Base-by-base conservation (phyloP, 306 rosid genomes). In the Spatholobus suberectus region DNA sequence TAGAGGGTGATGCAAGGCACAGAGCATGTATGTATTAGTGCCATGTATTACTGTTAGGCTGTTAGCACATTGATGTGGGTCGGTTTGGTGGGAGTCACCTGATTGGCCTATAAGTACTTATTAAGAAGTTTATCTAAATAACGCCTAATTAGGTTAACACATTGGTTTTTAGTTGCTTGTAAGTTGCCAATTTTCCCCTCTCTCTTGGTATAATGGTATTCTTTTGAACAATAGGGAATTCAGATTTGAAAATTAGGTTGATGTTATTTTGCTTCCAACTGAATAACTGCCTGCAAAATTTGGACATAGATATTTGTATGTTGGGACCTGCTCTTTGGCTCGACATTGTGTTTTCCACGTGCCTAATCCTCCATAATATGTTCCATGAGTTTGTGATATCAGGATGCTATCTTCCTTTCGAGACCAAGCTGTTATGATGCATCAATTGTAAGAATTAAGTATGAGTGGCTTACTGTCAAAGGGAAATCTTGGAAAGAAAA, bases 341-440 rank as follows among this genome's bases (percentile, higher is more conserved):
- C 32, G 12, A 47, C 5, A 21, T 34, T 65, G 66, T 66, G 71
- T 27, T 27, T 34, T 27, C 12, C 18, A 1, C 1, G 13, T 18
- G 1, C 65, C 21, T 70, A 21, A 54, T 40, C 58, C 63, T 79
- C 57, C 70, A 68, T n/a, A n/a, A 27, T 41, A 10, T 67, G 47
- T 15, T 13, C 49, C 55, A 20, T 69, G 27, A 18, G 17, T 55
- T 80, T 32, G 63, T 80, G 46, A 40, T 51, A 54, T 24, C 38
- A 29, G 35, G 38, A 14, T 29, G 21, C 27, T 68, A 59, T 52
- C 49, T 57, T 51, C 52, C 78, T 85, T 75, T 69, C 24, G 49
- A 57, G 69, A 51, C 47, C 32, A 55, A 67, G 68, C 43, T 79
- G 27, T 70, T 74, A 59, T 66, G 73, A 80, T 24, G 80, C 68